A percentile compares a stretch with the other conserved stretches of the same genome.
phyloP scores from a whole-genome alignment of 257 asterid genomes.

The Nicotiana knightiana region DNA sequence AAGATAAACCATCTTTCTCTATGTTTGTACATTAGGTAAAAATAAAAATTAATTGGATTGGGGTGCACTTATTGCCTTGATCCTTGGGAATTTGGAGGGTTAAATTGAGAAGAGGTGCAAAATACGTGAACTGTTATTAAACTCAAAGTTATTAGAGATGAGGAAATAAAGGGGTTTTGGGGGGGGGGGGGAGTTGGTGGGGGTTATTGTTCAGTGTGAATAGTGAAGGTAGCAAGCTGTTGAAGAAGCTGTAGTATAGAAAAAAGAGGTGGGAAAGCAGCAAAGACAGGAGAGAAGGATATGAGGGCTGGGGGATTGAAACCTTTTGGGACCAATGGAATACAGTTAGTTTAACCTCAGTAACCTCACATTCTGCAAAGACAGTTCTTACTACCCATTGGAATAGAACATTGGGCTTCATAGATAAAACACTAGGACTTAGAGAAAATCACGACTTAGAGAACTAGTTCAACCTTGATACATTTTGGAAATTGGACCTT shows the following conservation, averaged over 20 bases:
- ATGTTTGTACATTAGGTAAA: neutral
- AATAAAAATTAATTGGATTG: neutral
- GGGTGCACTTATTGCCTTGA: neutral
- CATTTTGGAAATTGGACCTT: neutral
- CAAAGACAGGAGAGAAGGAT: neutral
- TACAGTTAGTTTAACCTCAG: neutral
- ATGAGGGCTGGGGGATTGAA: neutral
- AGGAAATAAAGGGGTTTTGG: neutral
- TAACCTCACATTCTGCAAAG: neutral
- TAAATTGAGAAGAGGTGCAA: neutral
- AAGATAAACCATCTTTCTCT: neutral
- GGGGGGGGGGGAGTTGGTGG: too few species aligned
- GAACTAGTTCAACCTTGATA: neutral
- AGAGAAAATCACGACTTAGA: neutral
- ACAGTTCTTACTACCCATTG: neutral
- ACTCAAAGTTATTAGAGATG: neutral
- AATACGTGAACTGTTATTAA: neutral
- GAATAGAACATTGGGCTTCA: neutral
- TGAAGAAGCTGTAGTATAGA: neutral
- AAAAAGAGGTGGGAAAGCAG: neutral
- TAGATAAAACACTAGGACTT: neutral
- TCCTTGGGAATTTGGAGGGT: neutral
- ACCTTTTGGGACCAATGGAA: neutral
- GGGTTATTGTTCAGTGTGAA: neutral
- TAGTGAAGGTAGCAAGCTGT: neutral